These are phyloP conservation scores for Macrophomina phaseolina DNA, from an alignment of 2,329 filamentous ascomycete genomes.

Conservation along the genomic window DNA sequence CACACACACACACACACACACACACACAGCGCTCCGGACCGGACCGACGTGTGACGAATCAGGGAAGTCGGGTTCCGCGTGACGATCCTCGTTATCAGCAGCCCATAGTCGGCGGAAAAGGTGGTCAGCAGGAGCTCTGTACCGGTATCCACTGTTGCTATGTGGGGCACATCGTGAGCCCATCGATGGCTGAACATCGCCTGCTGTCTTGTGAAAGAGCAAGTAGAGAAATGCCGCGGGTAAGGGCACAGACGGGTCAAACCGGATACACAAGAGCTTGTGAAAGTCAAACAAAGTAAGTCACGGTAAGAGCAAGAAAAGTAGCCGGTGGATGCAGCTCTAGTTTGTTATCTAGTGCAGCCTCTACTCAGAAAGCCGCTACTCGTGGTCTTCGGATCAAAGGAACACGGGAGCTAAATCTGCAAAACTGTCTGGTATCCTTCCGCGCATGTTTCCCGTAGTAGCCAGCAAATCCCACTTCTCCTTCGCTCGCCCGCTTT, in stretches of 20 bases:
- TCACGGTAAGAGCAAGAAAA: background rate
- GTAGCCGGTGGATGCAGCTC: conserved; percentile 6
- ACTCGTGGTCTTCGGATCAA: conserved; percentile 11
- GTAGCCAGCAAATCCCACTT: background rate
- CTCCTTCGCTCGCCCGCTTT: conserved; percentile 15
- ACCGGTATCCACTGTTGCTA: background rate
- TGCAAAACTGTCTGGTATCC: background rate
- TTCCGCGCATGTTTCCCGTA: background rate
- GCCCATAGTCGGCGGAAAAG: no score
- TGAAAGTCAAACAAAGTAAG: background rate
- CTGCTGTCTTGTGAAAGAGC: background rate
- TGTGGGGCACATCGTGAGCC: background rate
- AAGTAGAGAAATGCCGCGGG: background rate
- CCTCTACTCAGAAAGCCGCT: conserved; percentile 14
- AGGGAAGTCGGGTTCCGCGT: background rate
- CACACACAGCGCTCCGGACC: background rate
- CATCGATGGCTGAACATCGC: background rate
- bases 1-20: no score
- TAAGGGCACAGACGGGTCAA: background rate
- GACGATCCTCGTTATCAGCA: background rate
- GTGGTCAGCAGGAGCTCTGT: conserved; percentile 2
- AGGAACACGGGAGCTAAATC: conserved; percentile 9
- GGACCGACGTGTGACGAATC: conserved; percentile 7
- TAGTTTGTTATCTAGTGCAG: conserved; percentile 17
- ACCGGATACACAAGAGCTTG: background rate